Evolutionary conservation across 2,329 filamentous ascomycete species (phyloP).

Genomic region (Sphaerulina musiva): DNA sequence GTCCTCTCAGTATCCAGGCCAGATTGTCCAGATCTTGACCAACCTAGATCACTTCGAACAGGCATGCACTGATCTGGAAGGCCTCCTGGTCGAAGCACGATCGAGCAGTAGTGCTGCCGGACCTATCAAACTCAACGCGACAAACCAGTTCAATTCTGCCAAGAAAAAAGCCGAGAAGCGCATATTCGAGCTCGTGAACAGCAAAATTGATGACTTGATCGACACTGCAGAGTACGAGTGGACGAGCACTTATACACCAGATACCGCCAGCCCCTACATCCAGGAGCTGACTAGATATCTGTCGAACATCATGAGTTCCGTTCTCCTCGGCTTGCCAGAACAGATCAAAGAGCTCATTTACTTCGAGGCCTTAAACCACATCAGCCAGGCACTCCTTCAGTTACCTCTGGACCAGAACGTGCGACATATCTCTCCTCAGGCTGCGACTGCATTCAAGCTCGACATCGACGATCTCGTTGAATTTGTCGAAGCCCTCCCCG

Average conservation of each 20-base stretch:
- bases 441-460: conserved; percentile 69
- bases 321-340: conserved; percentile 82
- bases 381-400: conserved; percentile 52
- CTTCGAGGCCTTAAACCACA: conserved; percentile 89
- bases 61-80: conserved; percentile 83
- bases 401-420: conserved; percentile 73
- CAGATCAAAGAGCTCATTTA: conserved; percentile 98
- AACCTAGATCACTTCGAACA: conserved; percentile 96
- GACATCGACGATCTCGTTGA: conserved; percentile 78
- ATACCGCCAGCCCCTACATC: conserved; percentile 87
- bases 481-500: conserved; percentile 73
- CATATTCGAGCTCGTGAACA: conserved; percentile 97
- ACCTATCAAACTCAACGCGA: conserved; percentile 72
- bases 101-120: conserved; percentile 75
- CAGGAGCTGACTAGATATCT: conserved; percentile 88
- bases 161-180: conserved; percentile 96
- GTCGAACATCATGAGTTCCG: conserved; percentile 93
- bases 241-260: conserved; percentile 56
- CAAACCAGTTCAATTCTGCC: conserved; percentile 76
- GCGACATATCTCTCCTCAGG: conserved; percentile 78
- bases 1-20: conserved; percentile 86
- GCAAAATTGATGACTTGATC: conserved; percentile 94
- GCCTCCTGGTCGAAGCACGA: conserved; percentile 74
- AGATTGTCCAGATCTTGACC: conserved; percentile 97
- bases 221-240: conserved; percentile 98